A percentile compares a stretch with the other conserved stretches of the same genome.
These are phyloP conservation scores for Ceratobasidium sp. DNA, from an alignment of 1,284 basidiomycete genomes.

Conservation along the genomic window DNA sequence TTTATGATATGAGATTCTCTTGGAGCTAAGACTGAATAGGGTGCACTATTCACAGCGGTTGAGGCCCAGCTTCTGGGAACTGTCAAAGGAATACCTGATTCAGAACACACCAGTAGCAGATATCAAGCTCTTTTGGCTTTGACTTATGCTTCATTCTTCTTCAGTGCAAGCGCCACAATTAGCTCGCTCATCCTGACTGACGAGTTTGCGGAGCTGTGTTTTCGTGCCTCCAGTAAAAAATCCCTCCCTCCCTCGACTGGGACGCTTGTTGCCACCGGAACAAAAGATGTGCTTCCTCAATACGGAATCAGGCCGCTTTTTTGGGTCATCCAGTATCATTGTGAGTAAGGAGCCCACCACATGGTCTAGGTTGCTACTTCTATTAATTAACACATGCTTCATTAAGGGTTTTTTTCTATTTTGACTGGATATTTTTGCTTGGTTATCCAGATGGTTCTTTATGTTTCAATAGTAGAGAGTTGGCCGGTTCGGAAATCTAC, in stretches of 20 bases:
- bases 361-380: no score
- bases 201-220: not conserved
- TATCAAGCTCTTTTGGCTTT: not conserved
- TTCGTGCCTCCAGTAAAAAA: not conserved
- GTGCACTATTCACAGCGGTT: conserved; percentile 4
- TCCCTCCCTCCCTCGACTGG: no score
- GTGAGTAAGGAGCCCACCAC: no score
- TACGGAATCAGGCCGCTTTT: no score
- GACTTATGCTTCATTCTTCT: conserved; percentile 13
- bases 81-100: not conserved
- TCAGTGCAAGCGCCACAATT: conserved; percentile 15
- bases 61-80: not conserved
- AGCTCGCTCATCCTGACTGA: conserved; percentile 1
- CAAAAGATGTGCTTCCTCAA: no score
- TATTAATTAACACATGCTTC: no score
- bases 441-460: not conserved
- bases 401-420: not conserved
- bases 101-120: not conserved
- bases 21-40: not conserved
- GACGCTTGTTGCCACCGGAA: no score
- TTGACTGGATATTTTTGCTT: not conserved
- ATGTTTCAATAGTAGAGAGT: not conserved
- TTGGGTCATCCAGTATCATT: no score
- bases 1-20: no score
- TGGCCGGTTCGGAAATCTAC: not conserved